Conservation (phyloP, 2,329 filamentous ascomycete species). For the Fusarium stilboides region DNA sequence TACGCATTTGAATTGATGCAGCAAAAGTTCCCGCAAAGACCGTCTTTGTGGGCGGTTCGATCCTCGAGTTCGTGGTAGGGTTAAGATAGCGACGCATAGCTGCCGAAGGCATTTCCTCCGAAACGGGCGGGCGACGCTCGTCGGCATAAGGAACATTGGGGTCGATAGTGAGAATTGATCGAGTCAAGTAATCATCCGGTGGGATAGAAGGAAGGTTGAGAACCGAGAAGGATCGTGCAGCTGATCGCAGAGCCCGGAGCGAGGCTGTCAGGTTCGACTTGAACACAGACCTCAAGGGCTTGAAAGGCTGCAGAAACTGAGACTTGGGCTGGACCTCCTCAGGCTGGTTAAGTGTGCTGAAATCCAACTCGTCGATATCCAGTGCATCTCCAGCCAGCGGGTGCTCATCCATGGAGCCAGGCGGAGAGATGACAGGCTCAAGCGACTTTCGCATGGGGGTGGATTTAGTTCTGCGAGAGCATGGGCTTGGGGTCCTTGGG, state of each 20-base stretch:
- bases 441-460: slow-evolving; percentile 64
- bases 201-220: slow-evolving; percentile 76
- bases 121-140: slow-evolving; percentile 74
- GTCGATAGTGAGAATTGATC: slow-evolving; percentile 78
- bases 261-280: slow-evolving; percentile 80
- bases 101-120: slow-evolving; percentile 76
- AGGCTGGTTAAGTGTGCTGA: slow-evolving; percentile 61
- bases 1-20: slow-evolving; percentile 80
- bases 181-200: slow-evolving; percentile 76
- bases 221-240: slow-evolving; percentile 74
- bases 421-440: slow-evolving; percentile 70
- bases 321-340: slow-evolving; percentile 55
- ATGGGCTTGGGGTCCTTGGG: slow-evolving; percentile 59
- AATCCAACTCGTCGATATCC: slow-evolving; percentile 61
- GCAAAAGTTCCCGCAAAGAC: slow-evolving; percentile 64
- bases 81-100: slow-evolving; percentile 78
- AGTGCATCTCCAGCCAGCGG: slow-evolving; percentile 59
- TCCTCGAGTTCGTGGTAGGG: slow-evolving; percentile 65
- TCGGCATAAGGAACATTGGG: slow-evolving; percentile 77
- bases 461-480: slow-evolving; percentile 52
- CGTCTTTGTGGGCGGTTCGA: slow-evolving; percentile 51
- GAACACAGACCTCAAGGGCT: slow-evolving; percentile 71
- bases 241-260: slow-evolving; percentile 73
- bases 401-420: slow-evolving; percentile 66
- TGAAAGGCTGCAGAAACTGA: slow-evolving; percentile 58